Conservation (phyloP, 495 filamentous ascomycete species). For the Hypoxylon fuscum region DNA sequence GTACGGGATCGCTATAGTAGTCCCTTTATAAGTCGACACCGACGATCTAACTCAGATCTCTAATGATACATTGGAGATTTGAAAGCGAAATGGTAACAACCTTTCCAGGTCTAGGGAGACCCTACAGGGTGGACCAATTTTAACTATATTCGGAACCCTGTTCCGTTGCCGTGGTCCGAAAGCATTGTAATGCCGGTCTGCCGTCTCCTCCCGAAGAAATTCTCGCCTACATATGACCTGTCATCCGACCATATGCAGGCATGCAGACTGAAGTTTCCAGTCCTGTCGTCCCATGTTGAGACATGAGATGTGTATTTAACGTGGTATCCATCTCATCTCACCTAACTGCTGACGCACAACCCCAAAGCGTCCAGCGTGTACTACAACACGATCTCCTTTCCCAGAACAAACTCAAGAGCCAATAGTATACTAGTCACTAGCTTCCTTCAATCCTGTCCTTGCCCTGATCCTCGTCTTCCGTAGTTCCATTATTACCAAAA, state of each 20-base stretch:
- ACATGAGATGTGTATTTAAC: not conserved
- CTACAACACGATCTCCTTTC: constrained; percentile 5
- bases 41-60: too few relatives aligned
- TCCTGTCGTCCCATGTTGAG: constrained; percentile 8
- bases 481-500: not conserved
- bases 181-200: not conserved
- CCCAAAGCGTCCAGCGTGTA: not conserved
- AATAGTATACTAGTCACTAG: not conserved
- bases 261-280: not conserved
- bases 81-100: not conserved
- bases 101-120: not conserved
- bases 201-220: constrained; percentile 1
- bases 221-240: constrained; percentile 4
- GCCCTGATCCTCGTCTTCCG: not conserved
- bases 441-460: constrained; percentile 5
- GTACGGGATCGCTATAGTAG: too few relatives aligned
- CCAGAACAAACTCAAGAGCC: not conserved
- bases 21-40: too few relatives aligned
- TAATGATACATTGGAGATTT: not conserved
- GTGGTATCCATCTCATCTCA: constrained; percentile 14
- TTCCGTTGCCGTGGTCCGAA: not conserved
- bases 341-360: constrained; percentile 1
- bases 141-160: not conserved
- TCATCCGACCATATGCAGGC: constrained; percentile 11
- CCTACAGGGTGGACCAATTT: not conserved